Conservation (phyloP, 1,284 basidiomycete species). For the Boletus albobrunnescens region DNA sequence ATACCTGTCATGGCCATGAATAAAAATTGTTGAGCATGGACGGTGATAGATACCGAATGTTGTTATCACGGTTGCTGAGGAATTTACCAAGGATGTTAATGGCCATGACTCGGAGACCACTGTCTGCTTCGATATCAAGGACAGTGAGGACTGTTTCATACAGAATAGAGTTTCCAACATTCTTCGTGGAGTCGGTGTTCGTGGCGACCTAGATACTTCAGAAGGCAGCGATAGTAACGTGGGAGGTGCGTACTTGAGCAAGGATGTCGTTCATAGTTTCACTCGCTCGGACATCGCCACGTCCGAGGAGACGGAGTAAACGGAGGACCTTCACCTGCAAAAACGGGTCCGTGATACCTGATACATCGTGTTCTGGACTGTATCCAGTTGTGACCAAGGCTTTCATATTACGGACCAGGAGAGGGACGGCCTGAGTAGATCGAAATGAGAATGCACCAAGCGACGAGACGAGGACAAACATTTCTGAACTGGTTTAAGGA, state of each 20-base stretch:
- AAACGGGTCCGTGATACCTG: slow-evolving; percentile 98
- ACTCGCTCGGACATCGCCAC: slow-evolving; percentile 81
- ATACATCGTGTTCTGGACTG: slow-evolving; percentile 99
- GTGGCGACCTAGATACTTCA: slow-evolving; percentile 76
- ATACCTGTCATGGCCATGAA: slow-evolving; percentile 55
- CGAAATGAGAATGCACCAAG: neutral
- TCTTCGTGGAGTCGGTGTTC: slow-evolving; percentile 97
- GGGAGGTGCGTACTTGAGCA: slow-evolving; percentile 64
- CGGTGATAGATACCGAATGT: slow-evolving; percentile 72
- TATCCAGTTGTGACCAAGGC: slow-evolving; percentile 95
- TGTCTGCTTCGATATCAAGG: slow-evolving; percentile 98
- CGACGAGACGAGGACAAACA: slow-evolving; percentile 41
- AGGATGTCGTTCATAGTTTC: slow-evolving; percentile 99
- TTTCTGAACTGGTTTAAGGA: slow-evolving; percentile 86
- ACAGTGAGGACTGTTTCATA: slow-evolving; percentile 98
- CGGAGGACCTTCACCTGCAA: slow-evolving; percentile 96
- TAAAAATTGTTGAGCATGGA: neutral
- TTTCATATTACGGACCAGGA: slow-evolving; percentile 94
- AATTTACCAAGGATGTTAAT: slow-evolving; percentile 99
- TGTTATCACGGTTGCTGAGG: slow-evolving; percentile 96
- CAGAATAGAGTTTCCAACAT: slow-evolving; percentile 96
- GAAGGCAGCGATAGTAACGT: neutral
- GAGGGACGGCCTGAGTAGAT: slow-evolving; percentile 72
- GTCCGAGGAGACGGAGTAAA: slow-evolving; percentile 86
- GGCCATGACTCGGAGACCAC: slow-evolving; percentile 95